These are phyloP conservation scores for Bigelowiella natans DNA, from an alignment of 78 protist genomes.

Conservation along the genomic window DNA sequence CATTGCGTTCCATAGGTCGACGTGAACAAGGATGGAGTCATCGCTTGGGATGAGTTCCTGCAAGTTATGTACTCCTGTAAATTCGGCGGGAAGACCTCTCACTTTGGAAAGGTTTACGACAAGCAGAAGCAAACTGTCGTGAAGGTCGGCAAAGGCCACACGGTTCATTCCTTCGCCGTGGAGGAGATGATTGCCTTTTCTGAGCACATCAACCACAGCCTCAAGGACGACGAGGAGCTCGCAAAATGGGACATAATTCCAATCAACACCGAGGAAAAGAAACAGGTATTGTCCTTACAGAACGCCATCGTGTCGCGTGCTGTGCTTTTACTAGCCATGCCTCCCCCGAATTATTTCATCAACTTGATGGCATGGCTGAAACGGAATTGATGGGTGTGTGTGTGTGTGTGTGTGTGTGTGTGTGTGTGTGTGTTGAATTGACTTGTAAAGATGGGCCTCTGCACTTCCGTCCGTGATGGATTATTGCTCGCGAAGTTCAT, in stretches of 20 bases:
- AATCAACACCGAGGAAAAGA: neutral
- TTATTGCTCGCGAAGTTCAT: conserved; percentile 53
- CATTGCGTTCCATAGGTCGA: neutral
- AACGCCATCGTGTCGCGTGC: no score
- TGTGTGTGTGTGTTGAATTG: neutral
- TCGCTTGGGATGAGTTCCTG: neutral
- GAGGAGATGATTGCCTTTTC: conserved; percentile 12
- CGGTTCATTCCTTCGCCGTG: neutral
- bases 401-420: neutral
- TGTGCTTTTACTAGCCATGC: no score
- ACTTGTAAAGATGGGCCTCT: neutral
- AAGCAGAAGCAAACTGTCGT: neutral
- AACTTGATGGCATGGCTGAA: no score
- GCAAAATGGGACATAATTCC: neutral
- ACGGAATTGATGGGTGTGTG: no score
- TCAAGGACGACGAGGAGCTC: neutral
- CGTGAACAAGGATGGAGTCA: neutral
- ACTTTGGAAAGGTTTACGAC: neutral
- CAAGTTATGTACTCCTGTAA: neutral
- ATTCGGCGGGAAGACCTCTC: neutral
- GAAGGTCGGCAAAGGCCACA: neutral
- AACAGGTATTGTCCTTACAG: no score
- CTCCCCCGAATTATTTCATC: no score
- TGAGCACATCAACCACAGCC: neutral
- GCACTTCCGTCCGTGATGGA: conserved; percentile 33